Evolutionary conservation across 495 filamentous ascomycete species (phyloP).

Genomic region (Podospora appendiculata): DNA sequence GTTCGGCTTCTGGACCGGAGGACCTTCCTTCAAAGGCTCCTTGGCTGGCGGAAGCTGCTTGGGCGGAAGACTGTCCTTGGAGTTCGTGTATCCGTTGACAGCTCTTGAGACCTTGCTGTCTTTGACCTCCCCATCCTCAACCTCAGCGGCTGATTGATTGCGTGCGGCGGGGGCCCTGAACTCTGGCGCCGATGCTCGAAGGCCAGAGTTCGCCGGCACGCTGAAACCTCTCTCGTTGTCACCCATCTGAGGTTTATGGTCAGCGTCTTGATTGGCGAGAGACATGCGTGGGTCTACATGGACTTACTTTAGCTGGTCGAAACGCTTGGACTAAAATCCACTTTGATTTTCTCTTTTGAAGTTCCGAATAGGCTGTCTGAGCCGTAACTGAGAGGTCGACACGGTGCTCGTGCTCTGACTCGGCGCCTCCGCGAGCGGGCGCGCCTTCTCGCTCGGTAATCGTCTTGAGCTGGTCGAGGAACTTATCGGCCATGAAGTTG

Average conservation of each 20-base stretch:
- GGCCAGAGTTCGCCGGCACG: slow-evolving; percentile 16
- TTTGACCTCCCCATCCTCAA: slow-evolving; percentile 75
- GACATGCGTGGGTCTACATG: slow-evolving; percentile 7
- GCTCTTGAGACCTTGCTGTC: slow-evolving; percentile 41
- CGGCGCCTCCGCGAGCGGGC: slow-evolving; percentile 46
- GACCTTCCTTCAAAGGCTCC: slow-evolving; percentile 1
- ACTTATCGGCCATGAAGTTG: slow-evolving; percentile 74
- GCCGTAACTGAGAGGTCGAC: slow-evolving; percentile 88
- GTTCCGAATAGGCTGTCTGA: slow-evolving; percentile 71
- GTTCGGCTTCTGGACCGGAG: slow-evolving; percentile 5
- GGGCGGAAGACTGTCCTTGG: not conserved
- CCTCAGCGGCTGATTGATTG: slow-evolving; percentile 42
- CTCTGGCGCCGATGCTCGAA: slow-evolving; percentile 35
- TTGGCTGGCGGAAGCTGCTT: slow-evolving; percentile 6
- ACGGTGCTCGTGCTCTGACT: slow-evolving; percentile 57
- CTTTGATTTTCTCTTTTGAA: slow-evolving; percentile 67
- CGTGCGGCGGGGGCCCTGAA: slow-evolving; percentile 35
- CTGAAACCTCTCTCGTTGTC: slow-evolving; percentile 28
- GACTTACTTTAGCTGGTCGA: slow-evolving; percentile 39
- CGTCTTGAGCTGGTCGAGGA: slow-evolving; percentile 60
- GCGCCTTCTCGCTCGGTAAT: slow-evolving; percentile 62
- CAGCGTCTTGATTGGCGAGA: slow-evolving; percentile 5
- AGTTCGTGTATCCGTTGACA: slow-evolving; percentile 2
- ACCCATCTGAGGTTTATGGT: slow-evolving; percentile 22
- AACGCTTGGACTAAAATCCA: slow-evolving; percentile 89